Evolutionary conservation across 306 rosid genomes (phyloP), one percentile per base, ranked within the genome.

Genomic region (Gillenia trifoliata): DNA sequence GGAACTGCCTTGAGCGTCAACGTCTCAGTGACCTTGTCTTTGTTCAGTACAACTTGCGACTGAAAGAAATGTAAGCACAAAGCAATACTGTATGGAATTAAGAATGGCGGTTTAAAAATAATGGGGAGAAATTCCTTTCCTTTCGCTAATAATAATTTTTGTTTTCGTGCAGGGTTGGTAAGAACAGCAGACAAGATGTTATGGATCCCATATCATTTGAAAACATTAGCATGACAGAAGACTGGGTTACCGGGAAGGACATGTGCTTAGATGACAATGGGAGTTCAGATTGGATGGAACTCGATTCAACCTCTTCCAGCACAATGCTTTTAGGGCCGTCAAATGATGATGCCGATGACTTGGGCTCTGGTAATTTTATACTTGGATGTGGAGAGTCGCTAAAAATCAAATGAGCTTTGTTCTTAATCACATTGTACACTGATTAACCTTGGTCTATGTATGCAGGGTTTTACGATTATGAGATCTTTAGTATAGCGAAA

Each of bases 381-480:
- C 77, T 34, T 67, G 67, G 69, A 63, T 75, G 60, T 28, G 66
- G 73, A 81, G 73, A 64, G 59, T 49, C 47, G 25, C 22, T 17
- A 64, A 25, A 62, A 62, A 15, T 3, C 23, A 40, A 10, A 20
- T 59, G 57, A 65, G n/a, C 69, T 71, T 70, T 40, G 54, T 13
- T 61, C 59, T 29, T 63, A 38, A 30, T 71, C 55, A 29, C 63
- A 76, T 66, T 71, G 52, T 59, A 43, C 59, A 78, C 75, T 75
- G 61, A 54, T 81, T 82, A 72, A 36, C 30, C 60, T 67, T 34
- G 47, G 20, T 45, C 52, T 43, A 76, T 40, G 78, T 64, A 66
- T 82, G 83, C 81, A 93, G 98, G 93, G 68, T 93, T 88, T 76
- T 87, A 91, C 78, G 98, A 93, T 74, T 63, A 62, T 64, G 97